Base-by-base conservation (phyloP, 371 early-diverging fungal genomes). In the Mortierella sp. region DNA sequence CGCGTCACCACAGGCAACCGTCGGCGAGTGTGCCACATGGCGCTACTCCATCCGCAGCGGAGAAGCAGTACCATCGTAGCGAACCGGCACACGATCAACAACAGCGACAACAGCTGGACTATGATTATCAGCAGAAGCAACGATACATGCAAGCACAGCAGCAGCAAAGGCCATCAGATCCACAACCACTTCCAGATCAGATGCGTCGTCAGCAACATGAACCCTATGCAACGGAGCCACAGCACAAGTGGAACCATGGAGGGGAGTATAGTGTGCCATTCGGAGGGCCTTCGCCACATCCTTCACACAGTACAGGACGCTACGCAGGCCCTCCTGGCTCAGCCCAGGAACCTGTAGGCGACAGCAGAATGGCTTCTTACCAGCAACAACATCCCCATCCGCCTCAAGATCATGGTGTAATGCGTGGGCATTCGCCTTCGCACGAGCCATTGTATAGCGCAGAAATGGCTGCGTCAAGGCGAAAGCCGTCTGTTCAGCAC, bases 1-100 rank as follows among this genome's bases (percentile, higher is more conserved):
- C 61, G 21, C 67, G 51, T 28, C 73, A 72, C 16, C 63, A 54
- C 4, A 43, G 63, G 26, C 67, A 72, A n/a, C 16, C 59, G 3
- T 72, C 67, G 10, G 43, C 43, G 1, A 50, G 55, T 19, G 47
- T 23, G 18, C 19, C 45, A 13, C 54, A 42, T 39, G 38, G 30
- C 30, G 53, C 12, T 14, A 26, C 27, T 10, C 45, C 57, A 27
- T 31, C 41, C 14, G 24, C n/a, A 1, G 28, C 41, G 19, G 59
- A 71, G 24, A 64, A 54, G 16, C 52, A 28, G 5, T 31, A 46
- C 19, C 58, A 27, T 27, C 62, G 51, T 26, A 28, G 19, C 0
- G 56, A 62, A 30, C 14, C n/a, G 2, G 42, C 41, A 26, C 14
- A 30, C 2, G 59, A 64, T 12, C 54, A 28, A 4, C 59, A 49